Evolutionary conservation across 495 filamentous ascomycete genomes (phyloP).

Genomic region (Poronia punctata): DNA sequence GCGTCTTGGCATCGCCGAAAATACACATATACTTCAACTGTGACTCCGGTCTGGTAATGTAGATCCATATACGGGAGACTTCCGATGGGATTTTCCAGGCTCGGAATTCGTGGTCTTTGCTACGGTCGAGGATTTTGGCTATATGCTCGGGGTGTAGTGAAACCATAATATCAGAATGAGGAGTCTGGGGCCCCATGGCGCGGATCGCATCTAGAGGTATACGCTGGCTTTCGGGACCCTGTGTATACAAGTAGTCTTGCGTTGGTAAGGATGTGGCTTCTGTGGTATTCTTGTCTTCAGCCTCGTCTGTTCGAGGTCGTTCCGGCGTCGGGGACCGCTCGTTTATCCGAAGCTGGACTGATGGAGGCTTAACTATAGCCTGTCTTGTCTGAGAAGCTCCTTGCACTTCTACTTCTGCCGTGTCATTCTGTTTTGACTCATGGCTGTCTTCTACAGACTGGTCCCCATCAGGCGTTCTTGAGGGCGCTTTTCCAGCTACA

Average conservation of each 20-base stretch:
- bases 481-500: no score
- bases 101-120: conserved; percentile 40
- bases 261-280: conserved; percentile 8
- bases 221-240: conserved; percentile 43
- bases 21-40: conserved; percentile 46
- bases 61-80: conserved; percentile 44
- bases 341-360: conserved; percentile 2
- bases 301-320: conserved; percentile 3
- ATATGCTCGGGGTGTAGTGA: conserved; percentile 33
- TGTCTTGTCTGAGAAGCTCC: neutral
- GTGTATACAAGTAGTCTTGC: conserved; percentile 31
- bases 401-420: neutral
- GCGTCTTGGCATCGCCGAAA: conserved; percentile 30
- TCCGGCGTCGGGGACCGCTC: conserved; percentile 9
- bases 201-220: conserved; percentile 36
- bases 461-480: no score
- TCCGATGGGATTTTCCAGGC: conserved; percentile 32
- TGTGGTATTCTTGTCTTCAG: conserved; percentile 2
- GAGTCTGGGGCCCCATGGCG: conserved; percentile 38
- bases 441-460: no score
- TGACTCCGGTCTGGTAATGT: conserved; percentile 27
- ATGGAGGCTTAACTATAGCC: neutral
- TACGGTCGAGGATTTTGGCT: conserved; percentile 31
- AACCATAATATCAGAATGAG: conserved; percentile 41
- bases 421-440: conserved; percentile 3